Base-by-base conservation (phyloP, 306 rosid genomes). In the Pueraria montana region DNA sequence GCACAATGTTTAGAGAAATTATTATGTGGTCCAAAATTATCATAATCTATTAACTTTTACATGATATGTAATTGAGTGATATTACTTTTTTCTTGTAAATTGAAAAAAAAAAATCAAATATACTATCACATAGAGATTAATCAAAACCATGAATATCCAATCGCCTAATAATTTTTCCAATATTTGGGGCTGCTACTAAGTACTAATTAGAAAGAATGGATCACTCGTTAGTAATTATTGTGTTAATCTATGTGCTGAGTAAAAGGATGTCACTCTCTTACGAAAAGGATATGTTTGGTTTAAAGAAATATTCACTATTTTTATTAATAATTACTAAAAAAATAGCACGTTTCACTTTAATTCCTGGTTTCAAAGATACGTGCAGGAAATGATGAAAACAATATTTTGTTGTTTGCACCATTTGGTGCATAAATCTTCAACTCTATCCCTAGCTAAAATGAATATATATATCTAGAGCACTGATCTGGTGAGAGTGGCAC, bases 391-490 rank as follows among this genome's bases (percentile, higher is more conserved):
- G 16, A 21, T 56, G 14, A 21, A 56, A 56, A 30, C 34, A 58
- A 11, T 55, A 21, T 21, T 56, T 21, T 20, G 63, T 20, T 56
- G 63, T 21, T 56, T 56, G 63, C 14, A 8, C 14, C 6, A 56
- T 26, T 58, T 59, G 9, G 14, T 59, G n/a, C 11, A 26, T 2
- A 2, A 62, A 62, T 26, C 38, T 32, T 18, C 36, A 78, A 78
- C 26, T 21, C 56, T 40, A 3, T 30, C 8, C 38, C 11, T 24
- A 14, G 8, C 55, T 66, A 42, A 67, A 66, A 58, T 72, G n/a
- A 81, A 72, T 16, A 59, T 42, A 69, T 38, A 24, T 46, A 30
- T 30, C n/a, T 42, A 69, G 52, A 45, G 63, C 13, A 52, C 34
- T 53, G n/a, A n/a, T n/a, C 12, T 74, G 49, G 56, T 50, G 42